phyloP scores from a whole-genome alignment of 352 stramenopile species.

The Globisporangium solare region DNA sequence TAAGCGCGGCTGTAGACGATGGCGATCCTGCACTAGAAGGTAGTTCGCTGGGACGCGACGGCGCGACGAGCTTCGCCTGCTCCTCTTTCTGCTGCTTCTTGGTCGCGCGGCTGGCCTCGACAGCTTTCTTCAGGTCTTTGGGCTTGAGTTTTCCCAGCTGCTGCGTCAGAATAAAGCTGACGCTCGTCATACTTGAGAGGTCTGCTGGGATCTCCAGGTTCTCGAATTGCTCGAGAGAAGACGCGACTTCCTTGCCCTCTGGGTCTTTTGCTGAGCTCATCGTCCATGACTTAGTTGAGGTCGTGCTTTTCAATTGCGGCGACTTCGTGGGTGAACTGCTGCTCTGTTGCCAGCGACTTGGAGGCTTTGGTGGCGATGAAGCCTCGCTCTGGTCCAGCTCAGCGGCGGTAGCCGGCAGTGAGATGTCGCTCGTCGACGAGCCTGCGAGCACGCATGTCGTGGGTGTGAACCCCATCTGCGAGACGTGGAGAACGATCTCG shows the following conservation, averaged over 20 bases:
- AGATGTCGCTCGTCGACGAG: conserved; percentile 40
- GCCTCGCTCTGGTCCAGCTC: not conserved
- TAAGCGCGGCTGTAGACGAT: conserved; percentile 22
- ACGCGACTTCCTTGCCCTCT: conserved; percentile 6
- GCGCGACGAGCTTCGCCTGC: conserved; percentile 35
- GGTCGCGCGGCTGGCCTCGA: conserved; percentile 70
- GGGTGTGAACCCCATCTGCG: conserved; percentile 72
- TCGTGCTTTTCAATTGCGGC: not conserved
- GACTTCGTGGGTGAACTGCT: not conserved
- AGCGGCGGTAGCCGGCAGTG: not conserved
- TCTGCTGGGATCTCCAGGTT: conserved; percentile 64
- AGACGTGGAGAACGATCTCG: conserved; percentile 67
- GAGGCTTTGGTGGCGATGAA: not conserved
- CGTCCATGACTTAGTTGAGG: conserved; percentile 5
- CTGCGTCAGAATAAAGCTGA: conserved; percentile 88
- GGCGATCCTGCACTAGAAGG: conserved; percentile 5
- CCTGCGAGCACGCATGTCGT: conserved; percentile 58
- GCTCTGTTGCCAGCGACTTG: not conserved
- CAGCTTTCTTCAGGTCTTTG: conserved; percentile 88
- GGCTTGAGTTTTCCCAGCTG: conserved; percentile 85
- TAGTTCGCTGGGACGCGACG: not conserved
- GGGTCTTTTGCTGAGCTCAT: conserved; percentile 5
- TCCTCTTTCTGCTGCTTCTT: conserved; percentile 61
- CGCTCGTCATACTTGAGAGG: conserved; percentile 51
- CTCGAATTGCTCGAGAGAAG: conserved; percentile 21